Conservation (phyloP, 108 stramenopile species). For the Cyclotella atomus region DNA sequence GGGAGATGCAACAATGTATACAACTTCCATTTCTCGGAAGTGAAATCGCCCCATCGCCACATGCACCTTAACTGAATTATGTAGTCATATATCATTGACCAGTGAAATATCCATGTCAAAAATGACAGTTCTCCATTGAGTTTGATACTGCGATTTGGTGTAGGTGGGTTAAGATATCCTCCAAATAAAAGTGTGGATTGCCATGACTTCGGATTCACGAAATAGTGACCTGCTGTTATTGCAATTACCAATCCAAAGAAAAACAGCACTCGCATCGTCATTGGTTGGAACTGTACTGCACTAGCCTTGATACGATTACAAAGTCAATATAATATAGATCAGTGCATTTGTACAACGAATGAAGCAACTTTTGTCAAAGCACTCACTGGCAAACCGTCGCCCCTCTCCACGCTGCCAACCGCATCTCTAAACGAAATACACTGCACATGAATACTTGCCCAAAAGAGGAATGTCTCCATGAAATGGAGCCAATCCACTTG, state of each 20-base stretch:
- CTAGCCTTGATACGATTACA: constrained; percentile 11
- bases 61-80: constrained; percentile 17
- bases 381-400: constrained; percentile 26
- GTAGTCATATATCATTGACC: constrained; percentile 42
- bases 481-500: constrained; percentile 48
- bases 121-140: constrained; percentile 31
- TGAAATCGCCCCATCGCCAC: constrained; percentile 44
- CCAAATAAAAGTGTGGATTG: constrained; percentile 23
- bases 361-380: background rate
- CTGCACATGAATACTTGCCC: constrained; percentile 41
- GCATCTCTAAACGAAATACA: constrained; percentile 42
- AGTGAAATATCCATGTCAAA: constrained; percentile 41
- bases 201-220: constrained; percentile 13
- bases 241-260: background rate
- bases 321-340: background rate
- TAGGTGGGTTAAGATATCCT: constrained; percentile 22
- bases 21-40: constrained; percentile 32
- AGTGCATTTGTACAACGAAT: background rate
- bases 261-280: constrained; percentile 5
- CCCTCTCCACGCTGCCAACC: constrained; percentile 12
- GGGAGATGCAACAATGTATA: constrained; percentile 33
- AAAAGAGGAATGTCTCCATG: constrained; percentile 35
- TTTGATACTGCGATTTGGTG: background rate
- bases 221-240: constrained; percentile 15
- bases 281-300: constrained; percentile 16